These are phyloP conservation scores for Colletotrichum somersetense DNA, from an alignment of 2,329 filamentous ascomycete genomes.

Conservation along the genomic window DNA sequence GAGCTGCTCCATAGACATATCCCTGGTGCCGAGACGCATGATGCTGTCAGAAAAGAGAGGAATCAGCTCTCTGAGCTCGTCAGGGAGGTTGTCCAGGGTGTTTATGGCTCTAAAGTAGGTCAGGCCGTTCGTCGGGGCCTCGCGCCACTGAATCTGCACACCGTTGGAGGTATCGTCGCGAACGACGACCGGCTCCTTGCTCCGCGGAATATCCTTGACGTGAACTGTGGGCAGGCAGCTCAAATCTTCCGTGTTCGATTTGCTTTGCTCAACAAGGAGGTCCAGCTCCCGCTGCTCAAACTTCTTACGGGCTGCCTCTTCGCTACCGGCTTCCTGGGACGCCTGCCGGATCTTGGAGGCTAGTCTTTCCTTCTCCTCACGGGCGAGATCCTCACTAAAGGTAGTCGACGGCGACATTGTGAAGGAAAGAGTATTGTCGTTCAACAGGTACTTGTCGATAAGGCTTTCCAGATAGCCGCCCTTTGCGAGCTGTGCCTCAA, in stretches of 20 bases:
- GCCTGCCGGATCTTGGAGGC: conserved; percentile 79
- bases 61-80: conserved; percentile 85
- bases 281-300: conserved; percentile 84
- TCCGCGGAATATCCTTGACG: conserved; percentile 88
- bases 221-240: conserved; percentile 89
- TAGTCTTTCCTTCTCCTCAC: conserved; percentile 83
- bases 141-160: conserved; percentile 86
- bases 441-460: conserved; percentile 90
- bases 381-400: conserved; percentile 79
- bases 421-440: conserved; percentile 88
- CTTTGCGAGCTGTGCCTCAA: conserved; percentile 81
- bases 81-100: conserved; percentile 80
- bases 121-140: conserved; percentile 93
- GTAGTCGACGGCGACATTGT: conserved; percentile 90
- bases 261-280: conserved; percentile 84
- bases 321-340: conserved; percentile 75
- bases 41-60: conserved; percentile 93
- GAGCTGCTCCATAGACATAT: conserved; percentile 91
- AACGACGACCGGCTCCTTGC: conserved; percentile 71
- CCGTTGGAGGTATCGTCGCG: conserved; percentile 75
- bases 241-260: conserved; percentile 85
- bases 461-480: conserved; percentile 86
- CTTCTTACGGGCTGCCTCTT: conserved; percentile 77
- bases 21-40: conserved; percentile 91
- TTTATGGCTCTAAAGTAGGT: conserved; percentile 96